Conservation (phyloP, 1,139 yeast genomes). For the Suhomyces bokatorum region DNA sequence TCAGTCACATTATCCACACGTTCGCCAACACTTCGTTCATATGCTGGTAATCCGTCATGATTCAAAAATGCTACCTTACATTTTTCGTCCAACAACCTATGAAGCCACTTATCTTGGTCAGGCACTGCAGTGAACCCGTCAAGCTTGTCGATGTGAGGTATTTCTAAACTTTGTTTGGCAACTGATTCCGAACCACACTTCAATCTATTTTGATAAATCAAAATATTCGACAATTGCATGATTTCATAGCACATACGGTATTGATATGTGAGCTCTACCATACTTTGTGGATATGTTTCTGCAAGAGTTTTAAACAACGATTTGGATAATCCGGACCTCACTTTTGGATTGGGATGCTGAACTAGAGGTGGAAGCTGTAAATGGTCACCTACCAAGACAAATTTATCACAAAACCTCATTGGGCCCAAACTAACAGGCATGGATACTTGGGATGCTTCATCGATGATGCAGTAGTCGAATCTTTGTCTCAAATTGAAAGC, state of each 20-base stretch:
- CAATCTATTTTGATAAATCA: slow-evolving; percentile 73
- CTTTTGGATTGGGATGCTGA: slow-evolving; percentile 55
- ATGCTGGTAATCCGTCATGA: slow-evolving; percentile 67
- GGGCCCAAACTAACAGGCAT: slow-evolving; percentile 93
- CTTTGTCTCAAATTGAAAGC: slow-evolving; percentile 53
- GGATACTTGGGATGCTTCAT: slow-evolving; percentile 95
- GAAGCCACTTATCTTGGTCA: slow-evolving; percentile 30
- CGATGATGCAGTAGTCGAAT: slow-evolving; percentile 92
- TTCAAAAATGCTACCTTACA: slow-evolving; percentile 73
- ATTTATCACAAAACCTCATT: slow-evolving; percentile 69
- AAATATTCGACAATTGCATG: slow-evolving; percentile 75
- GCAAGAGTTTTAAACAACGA: slow-evolving; percentile 77
- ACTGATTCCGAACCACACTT: slow-evolving; percentile 72
- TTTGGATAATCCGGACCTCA: slow-evolving; percentile 62
- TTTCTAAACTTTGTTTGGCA: slow-evolving; percentile 52
- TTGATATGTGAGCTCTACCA: slow-evolving; percentile 75
- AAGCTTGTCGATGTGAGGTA: slow-evolving; percentile 41
- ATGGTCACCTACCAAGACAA: slow-evolving; percentile 93
- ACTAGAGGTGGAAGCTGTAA: slow-evolving; percentile 88
- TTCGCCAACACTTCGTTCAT: slow-evolving; percentile 61
- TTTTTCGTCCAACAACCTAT: slow-evolving; percentile 28
- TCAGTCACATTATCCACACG: slow-evolving; percentile 73
- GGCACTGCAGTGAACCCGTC: slow-evolving; percentile 14
- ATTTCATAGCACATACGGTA: slow-evolving; percentile 92
- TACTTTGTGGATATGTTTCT: slow-evolving; percentile 68